Conservation (phyloP, 768 basidiomycete genomes). For the Suillus spraguei region DNA sequence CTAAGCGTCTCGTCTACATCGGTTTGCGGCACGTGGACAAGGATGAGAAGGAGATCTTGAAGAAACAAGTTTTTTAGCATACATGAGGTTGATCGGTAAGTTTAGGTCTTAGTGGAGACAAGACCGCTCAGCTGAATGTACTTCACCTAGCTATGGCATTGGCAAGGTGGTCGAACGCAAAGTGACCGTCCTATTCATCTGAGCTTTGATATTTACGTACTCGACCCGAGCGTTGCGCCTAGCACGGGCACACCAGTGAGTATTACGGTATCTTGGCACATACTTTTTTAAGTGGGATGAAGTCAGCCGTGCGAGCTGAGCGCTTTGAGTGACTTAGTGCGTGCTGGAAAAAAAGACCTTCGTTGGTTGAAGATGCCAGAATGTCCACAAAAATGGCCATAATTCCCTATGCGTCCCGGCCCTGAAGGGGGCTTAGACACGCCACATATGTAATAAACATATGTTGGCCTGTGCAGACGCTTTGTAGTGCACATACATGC, state of each 20-base stretch:
- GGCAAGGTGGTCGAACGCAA: slow-evolving; percentile 87
- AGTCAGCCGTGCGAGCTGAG: background rate
- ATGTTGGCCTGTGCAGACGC: background rate
- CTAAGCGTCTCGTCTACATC: slow-evolving; percentile 90
- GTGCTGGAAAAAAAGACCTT: no score
- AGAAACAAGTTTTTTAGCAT: slow-evolving; percentile 85
- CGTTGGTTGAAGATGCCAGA: background rate
- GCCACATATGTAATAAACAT: background rate
- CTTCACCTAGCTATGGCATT: slow-evolving; percentile 69
- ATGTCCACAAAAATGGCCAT: background rate
- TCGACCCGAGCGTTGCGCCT: slow-evolving; percentile 66
- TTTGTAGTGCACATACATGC: background rate
- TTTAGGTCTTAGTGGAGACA: slow-evolving; percentile 54
- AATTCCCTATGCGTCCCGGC: background rate
- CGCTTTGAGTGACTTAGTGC: background rate
- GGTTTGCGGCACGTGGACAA: slow-evolving; percentile 92
- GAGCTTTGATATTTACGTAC: slow-evolving; percentile 94
- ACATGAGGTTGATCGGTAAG: slow-evolving; percentile 80
- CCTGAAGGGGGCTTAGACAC: background rate
- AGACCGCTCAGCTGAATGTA: slow-evolving; percentile 43
- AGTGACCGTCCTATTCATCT: slow-evolving; percentile 88
- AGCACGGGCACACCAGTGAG: slow-evolving; percentile 90
- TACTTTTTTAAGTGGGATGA: background rate
- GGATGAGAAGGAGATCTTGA: slow-evolving; percentile 86
- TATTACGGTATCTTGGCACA: background rate